Percentiles rank a stretch among this genome's conserved stretches.
Evolutionary conservation across 1,139 yeast genomes (phyloP).

Genomic region (Hansenula sp.): DNA sequence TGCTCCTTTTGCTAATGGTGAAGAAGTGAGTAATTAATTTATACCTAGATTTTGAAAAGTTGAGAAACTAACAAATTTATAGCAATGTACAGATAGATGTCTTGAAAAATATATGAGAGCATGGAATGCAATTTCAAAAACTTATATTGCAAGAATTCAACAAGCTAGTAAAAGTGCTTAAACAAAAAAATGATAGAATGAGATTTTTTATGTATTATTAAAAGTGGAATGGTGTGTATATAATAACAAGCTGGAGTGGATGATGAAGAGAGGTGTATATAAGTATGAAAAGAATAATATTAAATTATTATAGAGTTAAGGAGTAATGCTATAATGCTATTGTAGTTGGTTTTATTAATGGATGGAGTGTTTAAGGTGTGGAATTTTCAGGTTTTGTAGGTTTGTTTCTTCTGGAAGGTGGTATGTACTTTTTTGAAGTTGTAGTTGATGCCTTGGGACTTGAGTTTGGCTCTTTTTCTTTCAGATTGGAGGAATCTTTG

Average conservation of each 20-base stretch:
- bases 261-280: conserved; percentile 1
- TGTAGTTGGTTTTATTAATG: background rate
- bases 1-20: conserved; percentile 37
- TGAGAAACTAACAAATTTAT: conserved; percentile 1
- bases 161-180: conserved; percentile 28
- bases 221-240: background rate
- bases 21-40: conserved; percentile 28
- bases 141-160: conserved; percentile 74
- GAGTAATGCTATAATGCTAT: background rate
- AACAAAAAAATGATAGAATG: background rate
- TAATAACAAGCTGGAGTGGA: too few relatives aligned
- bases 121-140: conserved; percentile 79
- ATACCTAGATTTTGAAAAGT: background rate
- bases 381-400: conserved; percentile 8
- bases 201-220: background rate
- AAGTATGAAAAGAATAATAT: background rate
- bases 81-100: conserved; percentile 66
- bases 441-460: background rate
- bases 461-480: too few relatives aligned
- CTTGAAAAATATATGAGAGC: conserved; percentile 86
- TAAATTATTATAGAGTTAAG: background rate
- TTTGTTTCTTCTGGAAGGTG: conserved; percentile 11
- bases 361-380: background rate
- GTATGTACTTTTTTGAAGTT: conserved; percentile 5
- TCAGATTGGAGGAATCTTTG: too few relatives aligned